phyloP scores from a whole-genome alignment of 2,329 filamentous ascomycete species.

The Cytospora schulzeri region DNA sequence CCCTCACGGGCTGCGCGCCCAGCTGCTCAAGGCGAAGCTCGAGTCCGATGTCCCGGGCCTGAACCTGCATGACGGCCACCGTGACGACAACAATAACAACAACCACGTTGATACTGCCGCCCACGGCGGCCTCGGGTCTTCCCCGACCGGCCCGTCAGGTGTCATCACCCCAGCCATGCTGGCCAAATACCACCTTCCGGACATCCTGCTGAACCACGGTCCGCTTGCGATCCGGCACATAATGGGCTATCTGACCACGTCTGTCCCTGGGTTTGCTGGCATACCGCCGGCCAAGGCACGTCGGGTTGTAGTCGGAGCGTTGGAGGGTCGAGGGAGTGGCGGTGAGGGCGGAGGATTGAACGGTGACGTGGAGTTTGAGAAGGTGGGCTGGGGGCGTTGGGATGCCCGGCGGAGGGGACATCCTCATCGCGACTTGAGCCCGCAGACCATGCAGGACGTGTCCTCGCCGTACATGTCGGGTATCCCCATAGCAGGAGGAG shows the following conservation, averaged over 20 bases:
- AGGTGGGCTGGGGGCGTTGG: conserved; percentile 97
- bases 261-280: conserved; percentile 87
- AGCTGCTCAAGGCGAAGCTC: conserved; percentile 60
- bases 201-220: conserved; percentile 86
- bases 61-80: conserved; percentile 72
- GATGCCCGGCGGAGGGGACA: conserved; percentile 77
- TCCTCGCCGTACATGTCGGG: conserved; percentile 48
- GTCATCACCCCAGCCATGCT: conserved; percentile 84
- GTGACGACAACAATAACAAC: conserved; percentile 49
- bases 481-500: conserved; percentile 58
- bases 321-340: conserved; percentile 73
- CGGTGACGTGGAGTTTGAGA: conserved; percentile 83
- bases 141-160: conserved; percentile 69
- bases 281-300: conserved; percentile 89
- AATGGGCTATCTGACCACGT: conserved; percentile 90
- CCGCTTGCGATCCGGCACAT: conserved; percentile 93
- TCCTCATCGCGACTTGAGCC: conserved; percentile 45
- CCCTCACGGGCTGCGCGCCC: conserved; percentile 76
- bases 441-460: conserved; percentile 45
- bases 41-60: conserved; percentile 81
- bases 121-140: conserved; percentile 43
- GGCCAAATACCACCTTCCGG: conserved; percentile 86
- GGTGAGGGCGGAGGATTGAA: conserved; percentile 61
- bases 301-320: conserved; percentile 84
- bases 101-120: conserved; percentile 33